Evolutionary conservation across 768 basidiomycete species (phyloP), one percentile per base, ranked within the genome.

Genomic region (Suillus subaureus): DNA sequence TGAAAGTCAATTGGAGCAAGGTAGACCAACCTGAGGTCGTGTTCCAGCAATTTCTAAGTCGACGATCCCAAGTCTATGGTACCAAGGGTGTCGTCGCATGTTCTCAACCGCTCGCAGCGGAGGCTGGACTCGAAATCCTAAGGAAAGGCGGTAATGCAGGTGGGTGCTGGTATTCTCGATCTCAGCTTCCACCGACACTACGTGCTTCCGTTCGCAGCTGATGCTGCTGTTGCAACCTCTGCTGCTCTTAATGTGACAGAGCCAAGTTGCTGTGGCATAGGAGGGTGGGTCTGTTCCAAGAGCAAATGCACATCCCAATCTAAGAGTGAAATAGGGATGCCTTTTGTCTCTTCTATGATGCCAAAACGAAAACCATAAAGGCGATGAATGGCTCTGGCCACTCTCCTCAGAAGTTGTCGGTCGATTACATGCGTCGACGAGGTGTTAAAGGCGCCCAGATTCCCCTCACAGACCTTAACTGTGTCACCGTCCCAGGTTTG

Each of bases 71-170:
- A 28, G 89, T 94, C 23, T 94, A 92, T 78, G 89, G 91, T 8
- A 91, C 87, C 2, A 96, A 94, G 74, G 94, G 96, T 8, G 80
- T 97, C 40, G 92, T 98, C 5, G 87, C 94, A 9, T 91, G 90
- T 35, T 92, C 93, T 31, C 97, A 99, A 73, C 94, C 97, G 57
- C 82, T 95, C 45, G 97, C 97, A 1, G 89, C 90, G 18, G 91
- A 93, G 73, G 96, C 94, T 21, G 97, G 97, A 0, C 77, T 99
- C 37, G 95, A 97, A 78, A 92, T 99, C 69, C 80, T 99, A 31
- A 83, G 89, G 62, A 91, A 90, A 76, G 97, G 97, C 15, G 97
- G 97, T 61, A 99, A 99, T 80, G 97, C 97, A 70, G 96, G 94
- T 93, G 73, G 56, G 81, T 66, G 54, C 60, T 37, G 39, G n/a